Evolutionary conservation across 371 early-diverging fungal species (phyloP).

Genomic region (Amoeboaphelidium protococcarum): DNA sequence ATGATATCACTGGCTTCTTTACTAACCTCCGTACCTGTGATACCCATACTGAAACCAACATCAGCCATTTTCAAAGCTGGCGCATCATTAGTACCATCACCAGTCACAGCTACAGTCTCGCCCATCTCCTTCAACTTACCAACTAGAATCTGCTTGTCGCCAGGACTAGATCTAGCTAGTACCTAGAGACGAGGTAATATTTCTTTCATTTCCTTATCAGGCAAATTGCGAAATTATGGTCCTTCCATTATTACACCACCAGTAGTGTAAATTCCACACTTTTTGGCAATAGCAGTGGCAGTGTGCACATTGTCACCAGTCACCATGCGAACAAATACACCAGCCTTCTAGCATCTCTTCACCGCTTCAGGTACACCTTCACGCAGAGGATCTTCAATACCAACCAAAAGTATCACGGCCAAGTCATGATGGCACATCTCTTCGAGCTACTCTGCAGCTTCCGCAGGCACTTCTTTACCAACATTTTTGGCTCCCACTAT

Average conservation of each 20-base stretch:
- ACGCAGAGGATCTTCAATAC: conserved; percentile 23
- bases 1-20: conserved; percentile 27
- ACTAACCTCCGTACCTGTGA: conserved; percentile 20
- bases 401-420: conserved; percentile 16
- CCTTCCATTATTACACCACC: conserved; percentile 19
- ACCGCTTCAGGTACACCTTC: conserved; percentile 16
- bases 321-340: conserved; percentile 34
- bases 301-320: conserved; percentile 35
- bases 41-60: conserved; percentile 28
- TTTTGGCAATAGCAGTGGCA: conserved; percentile 24
- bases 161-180: not conserved
- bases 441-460: not conserved
- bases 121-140: conserved; percentile 17
- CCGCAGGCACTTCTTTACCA: conserved; percentile 1
- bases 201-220: not conserved
- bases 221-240: not conserved
- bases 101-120: conserved; percentile 25
- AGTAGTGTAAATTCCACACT: no score
- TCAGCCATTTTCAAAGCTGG: conserved; percentile 27
- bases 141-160: conserved; percentile 6
- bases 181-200: not conserved
- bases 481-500: conserved; percentile 2
- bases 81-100: conserved; percentile 32
- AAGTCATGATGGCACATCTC: conserved; percentile 7
- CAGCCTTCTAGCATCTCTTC: conserved; percentile 12